A percentile compares a stretch with the other conserved stretches of the same genome.
phyloP scores from a whole-genome alignment of 2,329 filamentous ascomycete genomes.

The Alternaria rosae region DNA sequence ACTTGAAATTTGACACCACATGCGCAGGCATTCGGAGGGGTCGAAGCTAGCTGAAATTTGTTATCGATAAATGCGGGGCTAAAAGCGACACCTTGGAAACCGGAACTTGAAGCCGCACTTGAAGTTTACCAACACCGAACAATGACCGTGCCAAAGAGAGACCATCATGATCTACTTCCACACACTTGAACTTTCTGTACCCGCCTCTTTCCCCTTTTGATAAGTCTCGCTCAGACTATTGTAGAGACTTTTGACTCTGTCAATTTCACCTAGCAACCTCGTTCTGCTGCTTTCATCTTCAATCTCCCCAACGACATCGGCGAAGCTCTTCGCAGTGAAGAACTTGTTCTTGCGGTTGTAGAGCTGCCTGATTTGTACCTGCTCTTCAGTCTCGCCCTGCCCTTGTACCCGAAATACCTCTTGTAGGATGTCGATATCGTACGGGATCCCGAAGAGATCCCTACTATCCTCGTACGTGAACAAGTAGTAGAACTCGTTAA shows the following conservation, averaged over 20 bases:
- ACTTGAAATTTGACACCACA: background rate
- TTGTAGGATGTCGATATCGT: conserved; percentile 66
- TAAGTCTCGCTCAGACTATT: conserved; percentile 23
- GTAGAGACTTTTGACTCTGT: conserved; percentile 56
- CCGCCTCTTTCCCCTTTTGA: conserved; percentile 23
- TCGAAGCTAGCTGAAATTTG: conserved; percentile 16
- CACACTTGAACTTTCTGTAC: conserved; percentile 21
- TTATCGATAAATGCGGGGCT: conserved; percentile 36
- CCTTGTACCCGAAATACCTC: conserved; percentile 62
- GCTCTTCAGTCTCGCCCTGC: conserved; percentile 25
- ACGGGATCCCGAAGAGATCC: conserved; percentile 63
- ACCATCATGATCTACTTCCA: conserved; percentile 17
- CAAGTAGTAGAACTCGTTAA: conserved; percentile 64
- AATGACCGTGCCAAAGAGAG: background rate
- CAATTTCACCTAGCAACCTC: conserved; percentile 50
- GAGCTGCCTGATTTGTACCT: conserved; percentile 53
- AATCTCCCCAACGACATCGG: conserved; percentile 31
- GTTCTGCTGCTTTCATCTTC: conserved; percentile 6
- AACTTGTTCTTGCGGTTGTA: conserved; percentile 67
- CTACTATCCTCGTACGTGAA: conserved; percentile 67
- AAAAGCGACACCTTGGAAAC: conserved; percentile 1
- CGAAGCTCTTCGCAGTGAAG: conserved; percentile 48
- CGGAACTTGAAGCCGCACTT: background rate
- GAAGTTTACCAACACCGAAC: background rate
- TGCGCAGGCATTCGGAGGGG: conserved; percentile 10